Evolutionary conservation across 2,329 filamentous ascomycete species (phyloP), one percentile per base, ranked within the genome.

Genomic region (Amphichorda felina): DNA sequence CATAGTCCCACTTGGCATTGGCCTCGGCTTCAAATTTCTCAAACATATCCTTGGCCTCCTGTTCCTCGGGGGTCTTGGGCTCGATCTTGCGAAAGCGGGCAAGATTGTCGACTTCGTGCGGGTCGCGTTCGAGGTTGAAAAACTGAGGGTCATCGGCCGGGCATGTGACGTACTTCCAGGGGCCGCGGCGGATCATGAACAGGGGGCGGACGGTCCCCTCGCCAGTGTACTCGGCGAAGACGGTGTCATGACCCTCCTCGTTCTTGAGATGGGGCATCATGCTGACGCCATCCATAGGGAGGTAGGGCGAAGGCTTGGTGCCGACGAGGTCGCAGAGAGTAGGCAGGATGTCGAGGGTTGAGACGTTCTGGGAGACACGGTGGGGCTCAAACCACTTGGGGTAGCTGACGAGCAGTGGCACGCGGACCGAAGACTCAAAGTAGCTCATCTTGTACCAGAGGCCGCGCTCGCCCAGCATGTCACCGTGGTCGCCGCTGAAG

Each of bases 401-500:
- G 49, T 88, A 77, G 57, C 86, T 80, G 54, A 94, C 72, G 44
- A 95, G 68, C 53, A 95, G 78, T 2, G 88, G 88, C 16, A 95
- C 88, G 19, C 88, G 81, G 31, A 86, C 85, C 10, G 86, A 94
- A 28, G 80, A 80, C 68, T 95, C 88, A 50, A 87, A 94, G 72
- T 91, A 95, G 52, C 77, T 86, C 88, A 95, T 95, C 70, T 95
- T 95, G 68, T 94, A 88, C 88, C 88, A 95, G 32, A 95, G 65
- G 5, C 83, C 82, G 36, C 86, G 79, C 65, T 95, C 88, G 40
- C 88, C 88, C 7, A 95, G 73, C 88, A 95, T 95, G 58, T 95
- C 88, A 38, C 88, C 88, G 51, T 95, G 88, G 54, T 95, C 88
- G 30, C 88, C 87, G 39, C 82, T 88, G 61, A 95, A 95, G 45